phyloP scores from a whole-genome alignment of 2,329 filamentous ascomycete genomes.

The Sclerotinia glacialis region DNA sequence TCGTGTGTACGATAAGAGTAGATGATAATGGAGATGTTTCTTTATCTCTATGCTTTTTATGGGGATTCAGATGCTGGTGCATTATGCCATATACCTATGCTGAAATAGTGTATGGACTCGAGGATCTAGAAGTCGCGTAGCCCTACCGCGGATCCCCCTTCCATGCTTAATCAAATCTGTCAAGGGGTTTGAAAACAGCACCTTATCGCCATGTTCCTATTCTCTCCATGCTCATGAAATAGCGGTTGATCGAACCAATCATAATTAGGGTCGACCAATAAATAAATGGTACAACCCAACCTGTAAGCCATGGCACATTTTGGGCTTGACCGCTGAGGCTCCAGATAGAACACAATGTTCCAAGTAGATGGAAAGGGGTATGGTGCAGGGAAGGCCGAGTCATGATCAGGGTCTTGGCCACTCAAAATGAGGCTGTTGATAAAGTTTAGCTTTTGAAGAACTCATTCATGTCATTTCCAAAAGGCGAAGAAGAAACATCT shows the following conservation, averaged over 20 bases:
- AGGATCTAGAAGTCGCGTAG: not conserved
- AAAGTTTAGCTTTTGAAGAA: not conserved
- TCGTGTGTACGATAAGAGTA: not conserved
- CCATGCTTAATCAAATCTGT: not conserved
- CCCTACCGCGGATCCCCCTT: not conserved
- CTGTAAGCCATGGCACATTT: not conserved
- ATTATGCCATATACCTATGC: too few species aligned
- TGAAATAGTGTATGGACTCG: not conserved
- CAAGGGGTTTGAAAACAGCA: not conserved
- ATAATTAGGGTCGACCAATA: not conserved
- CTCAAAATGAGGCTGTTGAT: not conserved
- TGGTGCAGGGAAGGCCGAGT: not conserved
- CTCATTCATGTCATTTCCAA: not conserved
- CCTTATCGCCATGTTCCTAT: not conserved
- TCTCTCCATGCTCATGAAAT: not conserved
- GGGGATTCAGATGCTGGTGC: not conserved
- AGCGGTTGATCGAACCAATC: not conserved
- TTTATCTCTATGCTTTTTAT: not conserved
- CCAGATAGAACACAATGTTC: not conserved
- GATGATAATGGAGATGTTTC: not conserved
- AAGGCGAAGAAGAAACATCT: not conserved
- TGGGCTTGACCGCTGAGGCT: conserved; percentile 1
- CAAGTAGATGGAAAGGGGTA: not conserved
- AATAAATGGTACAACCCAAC: not conserved
- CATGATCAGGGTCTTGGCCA: not conserved